Evolutionary conservation across 352 stramenopile genomes (phyloP).

Genomic region (Phytophthora ohioensis): DNA sequence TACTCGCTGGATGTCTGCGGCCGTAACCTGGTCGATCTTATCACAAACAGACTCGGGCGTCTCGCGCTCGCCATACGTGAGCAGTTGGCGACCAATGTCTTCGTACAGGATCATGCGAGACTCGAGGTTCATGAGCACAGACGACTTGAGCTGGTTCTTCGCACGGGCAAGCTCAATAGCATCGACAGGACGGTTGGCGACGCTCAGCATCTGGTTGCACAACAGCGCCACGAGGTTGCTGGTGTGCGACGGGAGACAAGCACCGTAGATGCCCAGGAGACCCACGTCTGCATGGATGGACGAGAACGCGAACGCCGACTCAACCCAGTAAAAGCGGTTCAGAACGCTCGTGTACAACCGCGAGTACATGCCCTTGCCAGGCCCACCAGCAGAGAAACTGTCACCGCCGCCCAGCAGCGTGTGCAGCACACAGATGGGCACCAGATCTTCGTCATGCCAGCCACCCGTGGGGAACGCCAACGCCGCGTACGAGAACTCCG

Average conservation of each 20-base stretch:
- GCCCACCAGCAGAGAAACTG: constrained; percentile 98
- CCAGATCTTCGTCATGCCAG: constrained; percentile 97
- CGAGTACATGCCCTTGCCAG: constrained; percentile 99
- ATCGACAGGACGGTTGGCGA: constrained; percentile 84
- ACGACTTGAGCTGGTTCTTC: constrained; percentile 99
- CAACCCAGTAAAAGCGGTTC: constrained; percentile 98
- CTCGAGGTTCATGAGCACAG: constrained; percentile 99
- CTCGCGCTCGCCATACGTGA: constrained; percentile 96
- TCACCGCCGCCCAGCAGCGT: constrained; percentile 97
- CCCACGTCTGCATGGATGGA: constrained; percentile 96
- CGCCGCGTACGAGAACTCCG: constrained; percentile 91
- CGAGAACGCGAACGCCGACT: constrained; percentile 97
- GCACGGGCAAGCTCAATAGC: constrained; percentile 93
- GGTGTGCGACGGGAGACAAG: constrained; percentile 81
- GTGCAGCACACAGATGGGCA: constrained; percentile 97
- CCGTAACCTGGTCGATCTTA: constrained; percentile 91
- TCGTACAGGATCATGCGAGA: constrained; percentile 98
- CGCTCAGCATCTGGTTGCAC: constrained; percentile 92
- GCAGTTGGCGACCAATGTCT: constrained; percentile 98
- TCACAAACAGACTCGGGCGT: constrained; percentile 85
- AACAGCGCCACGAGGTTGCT: constrained; percentile 94
- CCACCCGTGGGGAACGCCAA: constrained; percentile 97
- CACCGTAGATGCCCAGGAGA: constrained; percentile 96
- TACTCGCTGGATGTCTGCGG: constrained; percentile 87
- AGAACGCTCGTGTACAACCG: constrained; percentile 98